Base-by-base conservation (phyloP, 2,329 filamentous ascomycete species). In the Nemania sp. region DNA sequence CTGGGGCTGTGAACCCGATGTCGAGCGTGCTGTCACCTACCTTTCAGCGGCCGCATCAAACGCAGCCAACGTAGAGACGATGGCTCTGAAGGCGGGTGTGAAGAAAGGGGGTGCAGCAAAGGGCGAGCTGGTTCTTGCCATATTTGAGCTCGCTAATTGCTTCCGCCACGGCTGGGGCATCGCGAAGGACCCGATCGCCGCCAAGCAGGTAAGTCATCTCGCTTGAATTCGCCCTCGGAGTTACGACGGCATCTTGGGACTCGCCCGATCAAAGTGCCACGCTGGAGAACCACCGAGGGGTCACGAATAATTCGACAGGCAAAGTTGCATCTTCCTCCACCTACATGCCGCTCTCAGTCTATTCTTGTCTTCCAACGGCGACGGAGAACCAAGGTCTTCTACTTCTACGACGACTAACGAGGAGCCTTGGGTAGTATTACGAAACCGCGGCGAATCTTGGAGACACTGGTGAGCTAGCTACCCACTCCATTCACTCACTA, bases 141-240 rank as follows among this genome's bases (percentile, higher is more conserved):
- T 99, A 66, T 98, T 95, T 72, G 95, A 99, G 80, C 80, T 99
- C 71, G 91, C 89, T 57, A 95, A 95, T 76, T 94, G 87, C 78
- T 98, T 97, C 81, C 88, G 95, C 63, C 87, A 98, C 75, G 95
- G 92, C 56, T 98, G 94, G 94, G 95, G 95, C 50, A 89, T 97
- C 51, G 83, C 86, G 64, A 90, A 90, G 73, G 95, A 99, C 75
- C 85, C 92, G 37, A 83, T 91, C 54, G 95, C 95, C 48, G 95
- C 95, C 51, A 87, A 88, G 75, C 84, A 87, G 79, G 85, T 87
- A 69, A 70, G 81, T 75, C 39, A 46, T 46, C 32, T 51, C 42
- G 5, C 13, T 40, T 50, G 35, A 21, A 29, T 42, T 59, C 42
- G 25, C 54, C 42, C 20, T 54, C 50, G 29, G 54, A 34, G 17